A percentile compares a stretch with the other conserved stretches of the same genome.
Evolutionary conservation across 2,329 filamentous ascomycete species (phyloP).

Genomic region (Fusarium mexicanum): DNA sequence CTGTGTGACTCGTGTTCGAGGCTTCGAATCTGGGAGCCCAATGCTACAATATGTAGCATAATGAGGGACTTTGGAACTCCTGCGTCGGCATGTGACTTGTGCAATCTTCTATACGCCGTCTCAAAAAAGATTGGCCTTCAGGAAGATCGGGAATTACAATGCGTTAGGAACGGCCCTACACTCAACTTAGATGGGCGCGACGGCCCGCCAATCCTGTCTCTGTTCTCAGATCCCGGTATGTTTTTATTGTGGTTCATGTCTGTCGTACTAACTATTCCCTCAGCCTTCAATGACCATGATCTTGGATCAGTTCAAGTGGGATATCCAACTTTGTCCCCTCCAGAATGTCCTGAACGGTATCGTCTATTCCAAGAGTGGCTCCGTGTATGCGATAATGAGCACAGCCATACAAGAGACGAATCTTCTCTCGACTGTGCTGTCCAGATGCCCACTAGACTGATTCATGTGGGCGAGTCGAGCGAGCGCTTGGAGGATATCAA

Average conservation of each 20-base stretch:
- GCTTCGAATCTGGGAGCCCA: not conserved
- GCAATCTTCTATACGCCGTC: not conserved
- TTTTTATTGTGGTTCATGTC: not conserved
- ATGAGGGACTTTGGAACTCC: not conserved
- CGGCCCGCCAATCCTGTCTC: not conserved
- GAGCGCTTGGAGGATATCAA: not conserved
- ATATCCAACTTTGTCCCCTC: not conserved
- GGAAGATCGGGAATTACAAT: not conserved
- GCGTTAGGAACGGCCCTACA: not conserved
- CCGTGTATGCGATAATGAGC: not conserved
- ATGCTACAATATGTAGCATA: not conserved
- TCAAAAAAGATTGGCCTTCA: not conserved
- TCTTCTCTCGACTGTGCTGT: not conserved
- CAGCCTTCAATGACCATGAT: not conserved
- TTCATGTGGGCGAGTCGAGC: not conserved
- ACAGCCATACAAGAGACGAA: not conserved
- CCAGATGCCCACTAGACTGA: not conserved
- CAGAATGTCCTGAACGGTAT: not conserved
- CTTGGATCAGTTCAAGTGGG: not conserved
- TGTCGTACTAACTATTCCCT: fast-evolving
- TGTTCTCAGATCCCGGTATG: not conserved
- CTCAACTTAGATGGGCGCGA: not conserved
- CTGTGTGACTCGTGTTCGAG: not conserved
- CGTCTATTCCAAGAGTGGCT: not conserved
- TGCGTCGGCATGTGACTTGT: not conserved